A percentile compares a stretch with the other conserved stretches of the same genome.
These are phyloP conservation scores for Tricholoma bakamatsutake DNA, from an alignment of 768 basidiomycete species.

Conservation along the genomic window DNA sequence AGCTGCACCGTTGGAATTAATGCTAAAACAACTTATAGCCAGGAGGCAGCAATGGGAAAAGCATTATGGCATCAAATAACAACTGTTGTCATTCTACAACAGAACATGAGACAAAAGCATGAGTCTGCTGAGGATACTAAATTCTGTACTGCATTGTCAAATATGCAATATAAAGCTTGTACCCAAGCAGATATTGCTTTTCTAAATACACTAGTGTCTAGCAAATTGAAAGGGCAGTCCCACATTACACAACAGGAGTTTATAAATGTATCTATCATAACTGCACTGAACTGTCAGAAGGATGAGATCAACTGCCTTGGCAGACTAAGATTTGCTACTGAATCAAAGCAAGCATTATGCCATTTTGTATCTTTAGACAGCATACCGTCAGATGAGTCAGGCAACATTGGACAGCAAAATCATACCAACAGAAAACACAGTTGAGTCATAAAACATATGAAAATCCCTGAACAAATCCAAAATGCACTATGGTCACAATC, in stretches of 20 bases:
- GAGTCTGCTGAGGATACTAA: not conserved
- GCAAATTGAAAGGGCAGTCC: no score
- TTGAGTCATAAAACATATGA: not conserved
- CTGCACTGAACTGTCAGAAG: slow-evolving; percentile 27
- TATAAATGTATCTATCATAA: slow-evolving; percentile 32
- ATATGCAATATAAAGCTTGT: slow-evolving; percentile 28
- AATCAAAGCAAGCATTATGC: slow-evolving; percentile 18
- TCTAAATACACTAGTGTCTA: no score
- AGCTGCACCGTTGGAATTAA: slow-evolving; percentile 10
- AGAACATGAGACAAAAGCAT: no score
- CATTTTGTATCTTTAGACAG: slow-evolving; percentile 23
- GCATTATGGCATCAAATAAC: slow-evolving; percentile 25
- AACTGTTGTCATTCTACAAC: slow-evolving; percentile 17
- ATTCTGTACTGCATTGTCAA: no score
- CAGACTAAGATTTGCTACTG: slow-evolving; percentile 24
- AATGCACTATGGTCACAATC: not conserved
- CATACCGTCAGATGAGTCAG: not conserved
- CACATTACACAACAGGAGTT: slow-evolving; percentile 14
- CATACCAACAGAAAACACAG: not conserved
- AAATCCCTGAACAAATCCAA: not conserved
- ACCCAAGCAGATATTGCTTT: slow-evolving; percentile 23
- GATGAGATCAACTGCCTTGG: slow-evolving; percentile 32
- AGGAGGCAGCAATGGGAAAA: slow-evolving; percentile 20
- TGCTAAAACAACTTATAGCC: not conserved
- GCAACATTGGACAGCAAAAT: not conserved